Evolutionary conservation across 257 asterid species (phyloP), one percentile per base, ranked within the genome.

Genomic region (Solanum pimpinellifolium): DNA sequence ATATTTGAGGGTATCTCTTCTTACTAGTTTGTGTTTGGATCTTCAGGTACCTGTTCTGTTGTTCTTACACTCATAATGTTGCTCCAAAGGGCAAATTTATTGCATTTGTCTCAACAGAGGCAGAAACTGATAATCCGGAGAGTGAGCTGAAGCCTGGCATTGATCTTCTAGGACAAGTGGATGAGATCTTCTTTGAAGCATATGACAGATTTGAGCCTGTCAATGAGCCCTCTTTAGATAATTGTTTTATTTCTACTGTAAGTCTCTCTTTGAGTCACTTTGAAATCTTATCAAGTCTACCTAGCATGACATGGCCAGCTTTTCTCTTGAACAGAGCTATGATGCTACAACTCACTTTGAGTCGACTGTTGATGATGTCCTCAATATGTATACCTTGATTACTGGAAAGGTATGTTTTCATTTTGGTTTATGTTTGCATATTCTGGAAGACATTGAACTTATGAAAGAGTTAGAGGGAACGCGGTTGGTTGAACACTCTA

Each of bases 21-120:
- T 78, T 44, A 74, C 52, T 74, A 4, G 15, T 2, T 35, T 73
- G 15, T 18, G 20, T n/a, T 90, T 90, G 78, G 86, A 47, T 84
- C n/a, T 85, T 80, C 89, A 96, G 99, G 99, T 96, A 96, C 88
- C 89, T 96, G 78, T 96, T 96, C 86, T 96, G 99, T 86, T 96
- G 98, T 91, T 96, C 99, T 83, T 94, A 95, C 89, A 92, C 99
- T 78, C 99, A 96, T 93, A 96, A 95, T 90, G 98, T 96, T 90
- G 98, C 99, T 49, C 99, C 99, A 3, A 94, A 95, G 92, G 98
- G 98, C 66, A 96, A 96, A 88, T 96, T 87, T 89, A 96, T 96
- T 81, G 99, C 98, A 49, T 95, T 96, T 88, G 98, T 96, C 90
- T 95, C 99, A 3, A 92, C 98, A 6, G 99, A 95, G 86, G 98